A percentile compares a stretch with the other conserved stretches of the same genome.
phyloP scores from a whole-genome alignment of 2,329 filamentous ascomycete species.

The Xylariomycetidae sp. region DNA sequence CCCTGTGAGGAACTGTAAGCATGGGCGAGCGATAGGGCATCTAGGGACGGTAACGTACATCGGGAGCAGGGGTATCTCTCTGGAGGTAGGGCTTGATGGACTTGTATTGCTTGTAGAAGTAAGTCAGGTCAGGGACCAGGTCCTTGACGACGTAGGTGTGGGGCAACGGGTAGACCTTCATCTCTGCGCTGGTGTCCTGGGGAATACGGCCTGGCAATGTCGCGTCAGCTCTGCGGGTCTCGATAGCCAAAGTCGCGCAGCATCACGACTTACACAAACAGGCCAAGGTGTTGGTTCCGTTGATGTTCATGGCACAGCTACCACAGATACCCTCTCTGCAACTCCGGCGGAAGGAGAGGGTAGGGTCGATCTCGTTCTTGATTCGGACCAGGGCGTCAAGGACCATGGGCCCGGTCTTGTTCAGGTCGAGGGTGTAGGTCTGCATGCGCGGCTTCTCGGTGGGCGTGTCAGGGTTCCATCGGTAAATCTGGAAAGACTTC shows the following conservation, averaged over 20 bases:
- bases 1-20: conserved; percentile 49
- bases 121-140: conserved; percentile 92
- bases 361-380: conserved; percentile 98
- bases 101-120: conserved; percentile 99
- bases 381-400: conserved; percentile 94
- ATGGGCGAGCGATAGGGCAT: background rate
- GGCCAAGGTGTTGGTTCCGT: conserved; percentile 94
- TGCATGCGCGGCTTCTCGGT: conserved; percentile 94
- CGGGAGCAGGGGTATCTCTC: conserved; percentile 73
- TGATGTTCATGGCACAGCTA: conserved; percentile 99
- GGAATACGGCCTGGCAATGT: conserved; percentile 77
- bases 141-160: conserved; percentile 99
- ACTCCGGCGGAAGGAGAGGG: conserved; percentile 89
- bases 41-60: conserved; percentile 51
- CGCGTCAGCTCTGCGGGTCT: conserved; percentile 11
- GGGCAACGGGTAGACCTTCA: conserved; percentile 94
- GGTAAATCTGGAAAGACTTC: conserved; percentile 98
- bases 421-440: conserved; percentile 88
- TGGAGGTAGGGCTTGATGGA: conserved; percentile 99
- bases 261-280: conserved; percentile 74
- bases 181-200: conserved; percentile 69
- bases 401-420: conserved; percentile 99
- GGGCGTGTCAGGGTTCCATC: conserved; percentile 94
- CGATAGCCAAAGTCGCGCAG: background rate
- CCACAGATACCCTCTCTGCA: conserved; percentile 98